These are phyloP conservation scores for Suhomyces sp. DNA, from an alignment of 805 yeast genomes.

Conservation along the genomic window DNA sequence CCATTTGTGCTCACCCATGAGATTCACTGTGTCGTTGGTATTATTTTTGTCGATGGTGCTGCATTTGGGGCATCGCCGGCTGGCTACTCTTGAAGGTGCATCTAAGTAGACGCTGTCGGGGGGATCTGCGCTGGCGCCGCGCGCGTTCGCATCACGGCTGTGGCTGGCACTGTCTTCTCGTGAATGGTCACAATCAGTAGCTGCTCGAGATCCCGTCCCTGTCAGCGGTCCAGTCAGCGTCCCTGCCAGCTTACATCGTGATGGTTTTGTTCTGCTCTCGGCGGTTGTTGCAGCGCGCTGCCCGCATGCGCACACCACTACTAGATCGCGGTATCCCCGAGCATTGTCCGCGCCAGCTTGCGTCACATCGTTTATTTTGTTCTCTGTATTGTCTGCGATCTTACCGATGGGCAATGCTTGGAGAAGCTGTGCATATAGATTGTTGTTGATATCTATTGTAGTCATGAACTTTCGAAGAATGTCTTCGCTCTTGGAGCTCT, in stretches of 20 bases:
- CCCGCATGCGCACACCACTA: background rate
- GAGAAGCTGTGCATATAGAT: background rate
- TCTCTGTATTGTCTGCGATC: background rate
- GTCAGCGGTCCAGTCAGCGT: background rate
- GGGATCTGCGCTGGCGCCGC: background rate
- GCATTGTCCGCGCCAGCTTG: background rate
- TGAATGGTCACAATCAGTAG: background rate
- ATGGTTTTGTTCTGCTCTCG: background rate
- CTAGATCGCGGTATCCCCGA: background rate
- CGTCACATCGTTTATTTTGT: background rate
- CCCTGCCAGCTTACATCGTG: background rate
- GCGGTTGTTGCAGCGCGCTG: background rate
- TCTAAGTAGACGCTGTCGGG: background rate
- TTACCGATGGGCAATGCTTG: background rate
- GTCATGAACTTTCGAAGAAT: background rate
- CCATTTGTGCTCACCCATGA: slow-evolving; percentile 34
- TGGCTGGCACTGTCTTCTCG: background rate
- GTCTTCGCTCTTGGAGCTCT: background rate
- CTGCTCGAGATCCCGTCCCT: background rate
- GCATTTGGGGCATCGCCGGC: slow-evolving; percentile 2
- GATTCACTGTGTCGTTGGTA: slow-evolving; percentile 16
- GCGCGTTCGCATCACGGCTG: background rate
- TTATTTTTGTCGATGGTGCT: background rate
- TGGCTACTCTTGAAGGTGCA: background rate
- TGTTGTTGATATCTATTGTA: background rate